A percentile compares a stretch with the other conserved stretches of the same genome.
Evolutionary conservation across 2,329 filamentous ascomycete species (phyloP).

Genomic region (Thielaviopsis cerberus): DNA sequence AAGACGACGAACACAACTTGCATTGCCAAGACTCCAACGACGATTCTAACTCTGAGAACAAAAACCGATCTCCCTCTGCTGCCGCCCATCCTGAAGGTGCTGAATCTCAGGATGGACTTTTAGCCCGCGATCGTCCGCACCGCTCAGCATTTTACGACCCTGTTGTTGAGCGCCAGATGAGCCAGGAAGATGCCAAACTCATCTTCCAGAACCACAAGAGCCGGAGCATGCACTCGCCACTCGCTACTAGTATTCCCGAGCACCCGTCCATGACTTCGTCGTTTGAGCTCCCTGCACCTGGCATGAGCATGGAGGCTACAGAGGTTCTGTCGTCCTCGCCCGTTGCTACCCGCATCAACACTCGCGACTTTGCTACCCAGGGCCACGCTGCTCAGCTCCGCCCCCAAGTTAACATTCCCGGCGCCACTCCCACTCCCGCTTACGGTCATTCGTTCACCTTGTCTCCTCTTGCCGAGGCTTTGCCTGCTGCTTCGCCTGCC

Average conservation of each 20-base stretch:
- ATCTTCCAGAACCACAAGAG: slow-evolving; percentile 52
- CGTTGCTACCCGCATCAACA: background rate
- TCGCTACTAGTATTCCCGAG: background rate
- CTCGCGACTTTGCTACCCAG: slow-evolving; percentile 1
- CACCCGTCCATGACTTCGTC: background rate
- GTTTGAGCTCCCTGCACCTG: slow-evolving; percentile 3
- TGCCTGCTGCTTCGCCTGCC: background rate
- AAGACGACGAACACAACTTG: slow-evolving; percentile 11
- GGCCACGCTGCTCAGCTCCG: slow-evolving; percentile 2
- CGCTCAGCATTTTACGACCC: slow-evolving; percentile 86
- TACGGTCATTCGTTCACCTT: background rate
- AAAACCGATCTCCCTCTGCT: background rate
- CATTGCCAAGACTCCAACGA: background rate
- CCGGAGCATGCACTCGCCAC: slow-evolving; percentile 8
- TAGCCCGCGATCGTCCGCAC: slow-evolving; percentile 40
- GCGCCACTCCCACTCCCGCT: background rate
- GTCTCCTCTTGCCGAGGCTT: slow-evolving; percentile 2
- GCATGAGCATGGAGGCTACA: slow-evolving; percentile 6
- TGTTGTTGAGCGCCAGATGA: slow-evolving; percentile 83
- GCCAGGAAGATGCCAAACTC: slow-evolving; percentile 80
- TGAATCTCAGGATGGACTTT: slow-evolving; percentile 34
- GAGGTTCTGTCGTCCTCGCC: slow-evolving; percentile 7
- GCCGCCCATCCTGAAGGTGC: slow-evolving; percentile 1
- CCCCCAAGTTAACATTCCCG: background rate
- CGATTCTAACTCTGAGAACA: slow-evolving; percentile 7